Base-by-base conservation (phyloP, 345 rosid genomes). In the Euphorbia peplus region DNA sequence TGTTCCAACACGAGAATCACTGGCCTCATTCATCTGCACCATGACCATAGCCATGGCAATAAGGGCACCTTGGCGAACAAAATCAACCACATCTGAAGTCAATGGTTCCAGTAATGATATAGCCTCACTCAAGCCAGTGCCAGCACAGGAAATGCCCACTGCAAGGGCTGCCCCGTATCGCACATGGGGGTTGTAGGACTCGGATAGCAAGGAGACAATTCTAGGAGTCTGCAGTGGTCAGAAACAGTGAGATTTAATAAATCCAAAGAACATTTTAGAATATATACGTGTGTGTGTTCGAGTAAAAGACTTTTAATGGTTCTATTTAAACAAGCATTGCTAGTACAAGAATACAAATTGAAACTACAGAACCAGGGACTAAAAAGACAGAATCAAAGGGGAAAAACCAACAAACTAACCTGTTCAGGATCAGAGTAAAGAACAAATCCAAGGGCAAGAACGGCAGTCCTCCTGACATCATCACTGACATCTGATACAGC, bases 41-140 rank as follows among this genome's bases (percentile, higher is more conserved):
- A 95, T 87, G 72, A 95, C 99, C 99, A 95, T 95, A 48, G 99
- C 98, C 99, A 92, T 92, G 52, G 99, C 97, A 75, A 95, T 89
- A 61, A 95, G 90, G 44, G 99, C 99, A 81, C 99, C 98, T 89
- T 95, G 99, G 59, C 98, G 96, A 83, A 95, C 99, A 86, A 95
- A 95, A 80, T 92, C 98, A 56, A 95, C 97, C 32, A 92, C 98
- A 82, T 95, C 98, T 58, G 96, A 92, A 14, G 96, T 95, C 68
- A 95, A 83, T 60, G 97, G 99, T 84, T 95, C 99, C 41, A 95
- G 81, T 85, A 95, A 83, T 51, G 98, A 92, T 82, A 95, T 86
- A n/a, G 99, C 99, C 84, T 95, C 98, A 48, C 96, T 92, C 76
- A 95, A 78, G 74, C 99, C 98, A 61, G 99, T 95, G 61, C 98